Conservation (phyloP, 1,139 yeast genomes). For the Magnusiomyces ingens region DNA sequence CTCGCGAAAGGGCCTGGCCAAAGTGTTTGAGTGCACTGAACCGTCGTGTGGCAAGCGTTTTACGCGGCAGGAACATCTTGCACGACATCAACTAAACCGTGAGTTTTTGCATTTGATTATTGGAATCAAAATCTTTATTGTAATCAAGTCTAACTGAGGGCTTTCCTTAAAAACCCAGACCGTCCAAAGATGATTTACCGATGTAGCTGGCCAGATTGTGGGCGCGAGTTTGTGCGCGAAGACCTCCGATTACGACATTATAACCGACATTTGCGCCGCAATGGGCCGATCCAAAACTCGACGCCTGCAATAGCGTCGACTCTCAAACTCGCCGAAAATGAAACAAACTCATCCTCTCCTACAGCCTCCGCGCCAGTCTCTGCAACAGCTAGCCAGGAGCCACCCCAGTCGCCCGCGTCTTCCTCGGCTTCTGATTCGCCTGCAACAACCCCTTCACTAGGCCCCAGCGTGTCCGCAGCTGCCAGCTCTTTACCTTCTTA, state of each 20-base stretch:
- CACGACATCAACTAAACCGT: slow-evolving; percentile 31
- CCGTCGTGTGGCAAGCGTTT: slow-evolving; percentile 55
- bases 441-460: too few relatives aligned
- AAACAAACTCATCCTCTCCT: too few relatives aligned
- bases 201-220: slow-evolving; percentile 15
- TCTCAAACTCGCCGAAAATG: background rate
- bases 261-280: slow-evolving; percentile 11
- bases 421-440: too few relatives aligned
- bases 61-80: slow-evolving; percentile 44
- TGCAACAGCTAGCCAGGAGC: too few relatives aligned
- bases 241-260: slow-evolving; percentile 13
- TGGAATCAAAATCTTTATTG: background rate
- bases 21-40: slow-evolving; percentile 40
- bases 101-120: background rate
- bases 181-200: slow-evolving; percentile 12
- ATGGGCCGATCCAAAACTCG: background rate
- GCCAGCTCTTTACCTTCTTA: too few relatives aligned
- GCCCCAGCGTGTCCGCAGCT: too few relatives aligned
- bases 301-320: background rate
- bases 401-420: too few relatives aligned
- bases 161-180: background rate
- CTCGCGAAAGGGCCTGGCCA: slow-evolving; percentile 31
- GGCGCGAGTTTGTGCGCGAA: slow-evolving; percentile 14
- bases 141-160: background rate
- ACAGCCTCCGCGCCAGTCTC: too few relatives aligned